Conservation (phyloP, 495 filamentous ascomycete species). For the Aspergillus bridgeri region DNA sequence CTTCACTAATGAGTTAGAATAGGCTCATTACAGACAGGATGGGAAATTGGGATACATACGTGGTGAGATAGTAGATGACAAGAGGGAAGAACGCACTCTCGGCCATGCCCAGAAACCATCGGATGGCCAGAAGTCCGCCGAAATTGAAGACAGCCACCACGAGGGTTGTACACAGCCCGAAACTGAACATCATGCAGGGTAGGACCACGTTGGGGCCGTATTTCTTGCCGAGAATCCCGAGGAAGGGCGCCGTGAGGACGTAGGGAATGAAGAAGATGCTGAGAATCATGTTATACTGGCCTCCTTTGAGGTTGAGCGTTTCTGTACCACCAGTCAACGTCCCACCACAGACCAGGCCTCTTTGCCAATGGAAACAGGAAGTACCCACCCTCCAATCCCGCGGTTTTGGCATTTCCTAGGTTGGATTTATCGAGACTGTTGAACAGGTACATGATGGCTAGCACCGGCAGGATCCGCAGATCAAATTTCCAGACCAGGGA, state of each 20-base stretch:
- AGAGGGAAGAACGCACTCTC: slow-evolving; percentile 71
- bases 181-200: slow-evolving; percentile 62
- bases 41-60: slow-evolving; percentile 10
- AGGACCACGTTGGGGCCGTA: slow-evolving; percentile 58
- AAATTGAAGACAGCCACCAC: slow-evolving; percentile 55
- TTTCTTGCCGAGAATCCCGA: slow-evolving; percentile 65
- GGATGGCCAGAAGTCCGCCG: slow-evolving; percentile 55
- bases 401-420: slow-evolving; percentile 61
- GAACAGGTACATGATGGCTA: slow-evolving; percentile 57
- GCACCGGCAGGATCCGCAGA: slow-evolving; percentile 50
- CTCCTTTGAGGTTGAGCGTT: slow-evolving; percentile 46
- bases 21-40: neutral
- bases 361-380: neutral
- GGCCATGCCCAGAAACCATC: slow-evolving; percentile 58
- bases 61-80: slow-evolving; percentile 55
- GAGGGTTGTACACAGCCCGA: slow-evolving; percentile 56
- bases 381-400: slow-evolving; percentile 37
- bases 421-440: slow-evolving; percentile 58
- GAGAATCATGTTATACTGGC: slow-evolving; percentile 66
- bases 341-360: neutral
- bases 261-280: slow-evolving; percentile 73
- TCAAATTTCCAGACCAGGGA: slow-evolving; percentile 55
- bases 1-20: neutral
- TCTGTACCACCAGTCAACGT: slow-evolving; percentile 1
- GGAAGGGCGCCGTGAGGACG: slow-evolving; percentile 58